A percentile compares a stretch with the other conserved stretches of the same genome.
These are phyloP conservation scores for Colletotrichum kahawae DNA, from an alignment of 2,329 filamentous ascomycete genomes.

Conservation along the genomic window DNA sequence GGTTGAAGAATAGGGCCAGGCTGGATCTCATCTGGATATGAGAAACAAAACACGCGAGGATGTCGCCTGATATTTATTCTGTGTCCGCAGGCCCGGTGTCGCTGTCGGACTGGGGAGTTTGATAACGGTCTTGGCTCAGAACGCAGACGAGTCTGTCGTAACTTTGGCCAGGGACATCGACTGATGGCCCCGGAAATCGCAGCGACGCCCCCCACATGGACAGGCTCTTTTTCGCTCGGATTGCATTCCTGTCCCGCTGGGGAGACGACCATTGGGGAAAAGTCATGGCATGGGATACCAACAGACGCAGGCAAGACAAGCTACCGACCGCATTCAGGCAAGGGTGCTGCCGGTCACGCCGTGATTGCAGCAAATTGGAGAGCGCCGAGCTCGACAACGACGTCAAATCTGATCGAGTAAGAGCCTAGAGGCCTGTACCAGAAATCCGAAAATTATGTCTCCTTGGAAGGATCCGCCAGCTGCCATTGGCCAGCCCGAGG, in stretches of 20 bases:
- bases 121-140: neutral
- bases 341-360: conserved; percentile 17
- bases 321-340: conserved; percentile 1
- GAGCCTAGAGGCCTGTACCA: neutral
- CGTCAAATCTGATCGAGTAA: conserved; percentile 22
- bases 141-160: neutral
- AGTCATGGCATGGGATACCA: neutral
- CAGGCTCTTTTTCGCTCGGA: conserved; percentile 1
- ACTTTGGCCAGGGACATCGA: neutral
- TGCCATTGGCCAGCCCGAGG: conserved; percentile 1
- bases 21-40: neutral
- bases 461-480: neutral
- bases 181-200: conserved; percentile 11
- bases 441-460: neutral
- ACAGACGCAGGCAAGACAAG: conserved; percentile 1
- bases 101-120: conserved; percentile 1
- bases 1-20: neutral
- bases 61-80: conserved; percentile 15
- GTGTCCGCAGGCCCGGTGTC: neutral
- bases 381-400: neutral
- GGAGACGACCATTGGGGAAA: neutral
- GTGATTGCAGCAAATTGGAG: conserved; percentile 11
- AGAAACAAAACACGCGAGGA: neutral
- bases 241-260: neutral
- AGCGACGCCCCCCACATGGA: conserved; percentile 9